These are phyloP conservation scores for Lasiodiplodia sp. DNA, from an alignment of 2,329 filamentous ascomycete species.

Conservation along the genomic window DNA sequence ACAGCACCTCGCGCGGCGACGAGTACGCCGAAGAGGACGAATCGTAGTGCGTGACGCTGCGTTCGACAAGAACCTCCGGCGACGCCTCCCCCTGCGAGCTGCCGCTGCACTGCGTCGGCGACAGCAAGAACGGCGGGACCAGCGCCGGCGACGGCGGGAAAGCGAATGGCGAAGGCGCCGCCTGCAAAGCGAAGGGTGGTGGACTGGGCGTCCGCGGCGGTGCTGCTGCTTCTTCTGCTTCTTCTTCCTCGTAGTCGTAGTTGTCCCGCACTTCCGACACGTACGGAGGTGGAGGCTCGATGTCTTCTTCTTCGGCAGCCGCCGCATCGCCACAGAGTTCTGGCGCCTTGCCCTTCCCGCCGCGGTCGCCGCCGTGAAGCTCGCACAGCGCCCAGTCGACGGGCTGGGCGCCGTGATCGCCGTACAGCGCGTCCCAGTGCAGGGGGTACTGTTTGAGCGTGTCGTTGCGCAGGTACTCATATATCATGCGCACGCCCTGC, in stretches of 20 bases:
- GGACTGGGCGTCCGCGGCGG: constrained; percentile 4
- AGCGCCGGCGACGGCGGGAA: constrained; percentile 2
- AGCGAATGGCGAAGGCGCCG: not conserved
- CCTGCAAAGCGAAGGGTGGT: not conserved
- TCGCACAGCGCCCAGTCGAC: constrained; percentile 21
- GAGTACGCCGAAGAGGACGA: not conserved
- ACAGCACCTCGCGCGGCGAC: not conserved
- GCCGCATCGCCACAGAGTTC: not conserved
- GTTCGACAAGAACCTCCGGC: not conserved
- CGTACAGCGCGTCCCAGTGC: constrained; percentile 9
- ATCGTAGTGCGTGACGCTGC: not conserved
- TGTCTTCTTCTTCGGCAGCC: not conserved
- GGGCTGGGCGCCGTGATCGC: not conserved
- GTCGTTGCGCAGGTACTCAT: not conserved
- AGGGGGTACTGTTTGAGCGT: constrained; percentile 14
- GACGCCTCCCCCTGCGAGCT: not conserved
- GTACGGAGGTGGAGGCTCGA: constrained; percentile 16
- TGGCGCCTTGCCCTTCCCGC: not conserved
- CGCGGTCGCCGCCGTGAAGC: not conserved
- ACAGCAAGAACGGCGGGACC: not conserved
- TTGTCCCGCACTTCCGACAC: not conserved
- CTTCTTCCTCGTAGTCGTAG: too few species aligned
- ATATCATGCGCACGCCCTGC: constrained; percentile 9
- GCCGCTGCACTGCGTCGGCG: not conserved
- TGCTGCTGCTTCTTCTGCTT: too few species aligned